Evolutionary conservation across 2,329 filamentous ascomycete species (phyloP).

Genomic region (Chlorencoelia australis): DNA sequence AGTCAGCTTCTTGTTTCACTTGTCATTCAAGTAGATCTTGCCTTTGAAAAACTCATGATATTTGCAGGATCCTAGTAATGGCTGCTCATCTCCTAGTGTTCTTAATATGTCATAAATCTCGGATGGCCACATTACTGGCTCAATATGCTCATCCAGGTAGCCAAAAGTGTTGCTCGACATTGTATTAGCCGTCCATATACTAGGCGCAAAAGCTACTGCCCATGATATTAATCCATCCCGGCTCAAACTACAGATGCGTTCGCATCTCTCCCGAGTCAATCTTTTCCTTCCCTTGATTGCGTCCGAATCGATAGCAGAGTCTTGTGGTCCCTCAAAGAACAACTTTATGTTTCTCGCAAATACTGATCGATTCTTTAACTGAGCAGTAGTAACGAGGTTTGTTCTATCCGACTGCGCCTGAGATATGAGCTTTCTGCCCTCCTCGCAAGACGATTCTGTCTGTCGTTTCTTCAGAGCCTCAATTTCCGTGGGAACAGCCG

Average conservation of each 20-base stretch:
- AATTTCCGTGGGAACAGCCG: slow-evolving; percentile 1
- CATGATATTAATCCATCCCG: slow-evolving; percentile 7
- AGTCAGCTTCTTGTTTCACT: slow-evolving; percentile 3
- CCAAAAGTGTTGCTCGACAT: slow-evolving; percentile 5
- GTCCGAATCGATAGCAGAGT: slow-evolving; percentile 2
- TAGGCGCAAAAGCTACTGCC: slow-evolving; percentile 8
- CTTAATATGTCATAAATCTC: slow-evolving; percentile 6
- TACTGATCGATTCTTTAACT: slow-evolving; percentile 1
- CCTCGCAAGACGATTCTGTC: neutral
- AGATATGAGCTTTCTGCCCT: slow-evolving; percentile 5
- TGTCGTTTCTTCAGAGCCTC: slow-evolving; percentile 1
- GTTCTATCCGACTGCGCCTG: slow-evolving; percentile 5
- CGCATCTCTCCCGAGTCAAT: slow-evolving; percentile 5
- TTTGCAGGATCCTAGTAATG: slow-evolving; percentile 5
- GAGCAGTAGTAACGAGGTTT: neutral
- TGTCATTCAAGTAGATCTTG: slow-evolving; percentile 3
- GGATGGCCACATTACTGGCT: slow-evolving; percentile 7
- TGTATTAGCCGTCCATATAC: slow-evolving; percentile 5
- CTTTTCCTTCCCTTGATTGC: slow-evolving; percentile 5
- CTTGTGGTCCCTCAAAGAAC: slow-evolving; percentile 3
- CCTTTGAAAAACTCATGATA: slow-evolving; percentile 8
- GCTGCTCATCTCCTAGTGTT: slow-evolving; percentile 5
- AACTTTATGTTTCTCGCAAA: slow-evolving; percentile 1
- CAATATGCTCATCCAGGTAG: slow-evolving; percentile 5
- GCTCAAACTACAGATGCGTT: slow-evolving; percentile 7